Conservation (phyloP, 139 green algal species). For the Chlamydomonas applanata region DNA sequence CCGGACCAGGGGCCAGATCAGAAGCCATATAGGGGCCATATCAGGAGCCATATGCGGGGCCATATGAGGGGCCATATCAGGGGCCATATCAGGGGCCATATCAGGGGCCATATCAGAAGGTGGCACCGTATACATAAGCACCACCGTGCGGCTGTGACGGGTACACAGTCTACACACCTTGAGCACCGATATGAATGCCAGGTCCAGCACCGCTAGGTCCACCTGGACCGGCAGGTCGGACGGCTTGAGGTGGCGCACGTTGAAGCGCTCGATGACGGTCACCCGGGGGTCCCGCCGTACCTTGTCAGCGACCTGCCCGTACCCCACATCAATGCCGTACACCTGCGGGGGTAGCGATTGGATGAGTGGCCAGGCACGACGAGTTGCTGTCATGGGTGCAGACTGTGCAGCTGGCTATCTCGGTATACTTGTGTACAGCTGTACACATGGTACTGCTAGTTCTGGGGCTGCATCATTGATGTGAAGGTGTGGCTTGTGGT, state of each 20-base stretch:
- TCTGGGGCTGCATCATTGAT: too few relatives aligned
- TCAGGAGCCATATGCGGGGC: too few relatives aligned
- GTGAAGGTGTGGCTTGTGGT: too few relatives aligned
- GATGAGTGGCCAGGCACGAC: neutral
- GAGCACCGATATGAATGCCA: conserved; percentile 95
- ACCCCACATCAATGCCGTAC: conserved; percentile 94
- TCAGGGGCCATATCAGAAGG: too few relatives aligned
- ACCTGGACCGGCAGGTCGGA: conserved; percentile 59
- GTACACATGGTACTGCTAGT: neutral
- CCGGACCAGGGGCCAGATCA: too few relatives aligned
- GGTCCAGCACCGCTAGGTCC: conserved; percentile 89
- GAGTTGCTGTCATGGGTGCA: neutral
- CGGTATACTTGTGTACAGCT: neutral
- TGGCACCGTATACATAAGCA: too few relatives aligned
- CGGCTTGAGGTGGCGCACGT: conserved; percentile 79
- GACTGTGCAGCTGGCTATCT: neutral
- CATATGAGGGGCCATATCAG: too few relatives aligned
- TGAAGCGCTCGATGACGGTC: conserved; percentile 90
- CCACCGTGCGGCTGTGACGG: too few relatives aligned
- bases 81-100: too few relatives aligned
- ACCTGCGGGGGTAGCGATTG: conserved; percentile 55
- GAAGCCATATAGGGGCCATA: too few relatives aligned
- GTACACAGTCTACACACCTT: conserved; percentile 71
- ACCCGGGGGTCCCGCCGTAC: conserved; percentile 79
- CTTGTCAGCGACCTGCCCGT: conserved; percentile 88